phyloP scores from a whole-genome alignment of 768 basidiomycete genomes.

The Mycena belliarum region DNA sequence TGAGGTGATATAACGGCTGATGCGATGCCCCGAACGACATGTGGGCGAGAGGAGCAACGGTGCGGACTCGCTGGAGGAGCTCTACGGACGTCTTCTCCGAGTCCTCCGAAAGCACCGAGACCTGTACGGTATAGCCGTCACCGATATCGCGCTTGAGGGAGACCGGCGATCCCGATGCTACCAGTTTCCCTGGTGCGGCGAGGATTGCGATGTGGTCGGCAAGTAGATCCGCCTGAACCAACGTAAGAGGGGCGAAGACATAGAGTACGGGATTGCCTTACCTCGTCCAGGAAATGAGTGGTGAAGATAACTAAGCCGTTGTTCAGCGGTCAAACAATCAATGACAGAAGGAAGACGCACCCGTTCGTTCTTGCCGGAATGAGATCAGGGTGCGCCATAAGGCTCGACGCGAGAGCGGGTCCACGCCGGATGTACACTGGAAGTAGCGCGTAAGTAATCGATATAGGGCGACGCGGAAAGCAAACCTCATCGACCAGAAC shows the following conservation, averaged over 20 bases:
- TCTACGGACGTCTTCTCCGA: constrained; percentile 32
- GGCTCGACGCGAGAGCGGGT: constrained; percentile 76
- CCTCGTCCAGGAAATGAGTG: constrained; percentile 55
- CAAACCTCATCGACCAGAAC: constrained; percentile 57
- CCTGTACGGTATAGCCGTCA: constrained; percentile 67
- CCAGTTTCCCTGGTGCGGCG: constrained; percentile 71
- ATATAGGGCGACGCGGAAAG: background rate
- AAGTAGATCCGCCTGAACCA: constrained; percentile 57
- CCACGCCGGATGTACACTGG: constrained; percentile 75
- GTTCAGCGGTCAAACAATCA: too few species aligned
- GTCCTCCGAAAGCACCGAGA: constrained; percentile 39
- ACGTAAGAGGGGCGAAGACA: too few species aligned
- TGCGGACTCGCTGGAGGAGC: constrained; percentile 44
- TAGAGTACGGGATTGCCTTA: too few species aligned
- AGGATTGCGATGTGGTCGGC: constrained; percentile 77
- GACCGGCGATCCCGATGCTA: constrained; percentile 75
- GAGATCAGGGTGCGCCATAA: constrained; percentile 75
- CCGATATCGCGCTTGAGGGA: constrained; percentile 71
- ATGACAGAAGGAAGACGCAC: background rate
- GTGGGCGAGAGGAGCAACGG: constrained; percentile 47
- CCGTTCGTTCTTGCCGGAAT: constrained; percentile 61
- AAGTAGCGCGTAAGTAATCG: background rate
- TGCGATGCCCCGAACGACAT: constrained; percentile 43
- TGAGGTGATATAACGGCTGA: constrained; percentile 56
- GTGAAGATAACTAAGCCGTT: constrained; percentile 66